Conservation (phyloP, 192 early-diverging fungal genomes). For the Haplosporangium gracile region DNA sequence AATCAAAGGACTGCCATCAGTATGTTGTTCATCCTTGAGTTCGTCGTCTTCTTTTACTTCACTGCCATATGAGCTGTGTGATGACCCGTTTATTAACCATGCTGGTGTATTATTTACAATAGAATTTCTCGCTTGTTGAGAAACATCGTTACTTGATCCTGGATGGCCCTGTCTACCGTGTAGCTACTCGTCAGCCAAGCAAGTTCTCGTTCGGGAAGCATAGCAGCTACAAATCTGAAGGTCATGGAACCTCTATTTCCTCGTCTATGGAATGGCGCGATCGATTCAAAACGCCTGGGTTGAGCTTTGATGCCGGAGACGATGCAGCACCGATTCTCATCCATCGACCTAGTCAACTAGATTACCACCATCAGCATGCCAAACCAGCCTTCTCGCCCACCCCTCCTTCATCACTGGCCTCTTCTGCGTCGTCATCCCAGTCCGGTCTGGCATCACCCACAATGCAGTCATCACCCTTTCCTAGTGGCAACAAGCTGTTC, state of each 20-base stretch:
- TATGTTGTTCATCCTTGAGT: neutral
- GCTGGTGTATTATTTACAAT: neutral
- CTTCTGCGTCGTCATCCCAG: constrained; percentile 18
- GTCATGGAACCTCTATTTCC: neutral
- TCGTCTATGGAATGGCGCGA: constrained; percentile 33
- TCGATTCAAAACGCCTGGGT: constrained; percentile 19
- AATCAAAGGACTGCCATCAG: constrained; percentile 50
- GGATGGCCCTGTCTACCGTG: constrained; percentile 49
- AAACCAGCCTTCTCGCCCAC: constrained; percentile 33
- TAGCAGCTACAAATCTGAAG: constrained; percentile 16
- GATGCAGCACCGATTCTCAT: constrained; percentile 15
- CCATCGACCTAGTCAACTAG: constrained; percentile 40
- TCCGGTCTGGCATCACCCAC: constrained; percentile 13
- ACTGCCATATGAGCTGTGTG: neutral
- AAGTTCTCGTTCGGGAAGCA: constrained; percentile 12
- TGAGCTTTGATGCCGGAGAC: neutral
- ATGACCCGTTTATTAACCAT: neutral
- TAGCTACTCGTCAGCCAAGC: constrained; percentile 34
- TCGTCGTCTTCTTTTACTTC: neutral
- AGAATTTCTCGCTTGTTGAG: constrained; percentile 53
- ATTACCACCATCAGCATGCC: constrained; percentile 42
- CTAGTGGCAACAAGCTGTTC: neutral
- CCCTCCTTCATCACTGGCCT: constrained; percentile 13
- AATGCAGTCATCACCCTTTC: constrained; percentile 1
- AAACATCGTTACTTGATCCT: constrained; percentile 49